Percentiles rank a stretch among this genome's conserved stretches.
Conservation (phyloP, 192 early-diverging fungal genomes). For the Allomyces javanicus region DNA sequence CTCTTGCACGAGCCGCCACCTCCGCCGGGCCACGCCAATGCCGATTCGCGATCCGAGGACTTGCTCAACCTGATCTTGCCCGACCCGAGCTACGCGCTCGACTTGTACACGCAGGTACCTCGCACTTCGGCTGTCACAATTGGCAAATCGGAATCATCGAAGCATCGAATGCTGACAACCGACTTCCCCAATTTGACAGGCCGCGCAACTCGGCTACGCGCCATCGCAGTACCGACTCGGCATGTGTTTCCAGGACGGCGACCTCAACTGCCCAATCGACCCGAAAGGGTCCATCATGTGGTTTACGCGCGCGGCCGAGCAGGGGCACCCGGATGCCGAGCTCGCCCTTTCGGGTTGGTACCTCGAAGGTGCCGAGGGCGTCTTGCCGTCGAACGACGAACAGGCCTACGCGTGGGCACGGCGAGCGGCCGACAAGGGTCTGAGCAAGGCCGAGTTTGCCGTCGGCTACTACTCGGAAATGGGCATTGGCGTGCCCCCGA, state of each 20-base stretch:
- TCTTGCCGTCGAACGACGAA: constrained; percentile 70
- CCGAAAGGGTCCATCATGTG: constrained; percentile 80
- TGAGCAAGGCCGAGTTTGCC: constrained; percentile 90
- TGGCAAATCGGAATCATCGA: too few relatives aligned
- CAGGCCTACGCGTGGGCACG: constrained; percentile 98
- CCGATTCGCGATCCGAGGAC: constrained; percentile 23
- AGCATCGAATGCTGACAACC: too few relatives aligned
- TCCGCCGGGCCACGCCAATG: constrained; percentile 8
- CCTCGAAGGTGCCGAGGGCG: constrained; percentile 76
- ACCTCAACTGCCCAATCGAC: constrained; percentile 64
- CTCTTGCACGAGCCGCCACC: constrained; percentile 58
- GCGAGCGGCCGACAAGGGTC: constrained; percentile 82
- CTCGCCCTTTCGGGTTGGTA: constrained; percentile 96
- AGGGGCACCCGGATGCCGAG: constrained; percentile 74
- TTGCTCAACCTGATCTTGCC: constrained; percentile 27
- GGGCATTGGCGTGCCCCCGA: constrained; percentile 62
- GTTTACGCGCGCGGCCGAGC: constrained; percentile 86
- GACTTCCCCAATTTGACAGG: constrained; percentile 5
- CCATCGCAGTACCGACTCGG: constrained; percentile 85
- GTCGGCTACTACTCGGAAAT: constrained; percentile 70
- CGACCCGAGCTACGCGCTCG: constrained; percentile 74
- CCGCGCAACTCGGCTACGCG: constrained; percentile 80
- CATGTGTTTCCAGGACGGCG: constrained; percentile 85
- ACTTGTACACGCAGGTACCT: constrained; percentile 52
- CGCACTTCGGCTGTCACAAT: too few relatives aligned